These are phyloP conservation scores for Epichloe sp. DNA, from an alignment of 2,329 filamentous ascomycete genomes.

Conservation along the genomic window DNA sequence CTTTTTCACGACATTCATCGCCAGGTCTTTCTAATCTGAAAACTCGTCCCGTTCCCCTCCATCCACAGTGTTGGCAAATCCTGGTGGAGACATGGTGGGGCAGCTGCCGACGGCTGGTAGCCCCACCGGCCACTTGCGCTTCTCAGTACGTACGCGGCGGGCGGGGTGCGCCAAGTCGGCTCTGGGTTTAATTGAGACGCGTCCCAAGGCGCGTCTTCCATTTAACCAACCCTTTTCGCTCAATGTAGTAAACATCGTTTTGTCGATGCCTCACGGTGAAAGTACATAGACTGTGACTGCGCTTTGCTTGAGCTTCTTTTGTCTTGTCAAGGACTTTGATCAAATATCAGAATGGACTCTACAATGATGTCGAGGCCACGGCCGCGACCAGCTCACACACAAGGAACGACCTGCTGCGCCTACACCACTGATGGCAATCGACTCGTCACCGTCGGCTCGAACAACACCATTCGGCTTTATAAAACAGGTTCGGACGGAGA, in stretches of 20 bases:
- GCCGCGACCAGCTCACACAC: slow-evolving; percentile 62
- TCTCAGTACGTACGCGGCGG: not conserved
- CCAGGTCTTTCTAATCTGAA: not conserved
- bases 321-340: not conserved
- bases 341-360: slow-evolving; percentile 17
- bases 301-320: not conserved
- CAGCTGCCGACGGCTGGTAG: not conserved
- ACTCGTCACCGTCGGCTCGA: slow-evolving; percentile 82
- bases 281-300: not conserved
- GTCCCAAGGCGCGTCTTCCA: slow-evolving; percentile 25
- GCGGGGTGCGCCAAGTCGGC: not conserved
- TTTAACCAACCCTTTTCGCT: not conserved
- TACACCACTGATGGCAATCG: slow-evolving; percentile 83
- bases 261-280: not conserved
- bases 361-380: slow-evolving; percentile 33
- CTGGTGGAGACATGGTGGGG: slow-evolving; percentile 2
- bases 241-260: not conserved
- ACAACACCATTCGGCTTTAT: slow-evolving; percentile 88
- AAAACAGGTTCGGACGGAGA: slow-evolving; percentile 85
- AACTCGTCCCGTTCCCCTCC: not conserved
- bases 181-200: slow-evolving; percentile 17
- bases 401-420: slow-evolving; percentile 72
- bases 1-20: not conserved
- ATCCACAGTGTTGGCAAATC: not conserved
- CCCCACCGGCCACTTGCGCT: not conserved